A percentile compares a stretch with the other conserved stretches of the same genome.
These are phyloP conservation scores for Chlorella ohadii DNA, from an alignment of 139 green algal species.

Conservation along the genomic window DNA sequence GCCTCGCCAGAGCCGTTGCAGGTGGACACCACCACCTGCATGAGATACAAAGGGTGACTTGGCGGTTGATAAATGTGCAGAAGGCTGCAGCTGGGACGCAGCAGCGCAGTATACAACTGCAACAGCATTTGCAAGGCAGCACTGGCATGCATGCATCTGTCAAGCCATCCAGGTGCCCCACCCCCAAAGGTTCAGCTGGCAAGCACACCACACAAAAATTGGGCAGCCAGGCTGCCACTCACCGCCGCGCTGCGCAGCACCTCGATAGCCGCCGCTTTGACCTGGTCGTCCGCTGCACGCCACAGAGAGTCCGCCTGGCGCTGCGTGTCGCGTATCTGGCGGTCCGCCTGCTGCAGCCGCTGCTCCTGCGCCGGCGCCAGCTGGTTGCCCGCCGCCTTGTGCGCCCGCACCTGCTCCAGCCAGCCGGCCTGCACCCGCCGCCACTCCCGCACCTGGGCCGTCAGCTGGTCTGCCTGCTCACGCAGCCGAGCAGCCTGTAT, in stretches of 20 bases:
- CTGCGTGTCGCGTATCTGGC: not conserved
- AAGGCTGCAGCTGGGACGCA: too few relatives aligned
- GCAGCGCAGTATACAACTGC: too few relatives aligned
- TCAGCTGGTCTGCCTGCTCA: not conserved
- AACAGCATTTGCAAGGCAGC: too few relatives aligned
- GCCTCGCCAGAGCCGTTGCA: slow-evolving; percentile 69
- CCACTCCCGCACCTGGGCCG: slow-evolving; percentile 1
- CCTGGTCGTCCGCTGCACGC: slow-evolving; percentile 36
- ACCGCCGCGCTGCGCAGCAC: slow-evolving; percentile 61
- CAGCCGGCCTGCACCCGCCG: not conserved
- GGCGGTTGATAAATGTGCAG: too few relatives aligned
- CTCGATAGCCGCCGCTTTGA: slow-evolving; percentile 37
- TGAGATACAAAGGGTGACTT: too few relatives aligned
- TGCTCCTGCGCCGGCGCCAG: slow-evolving; percentile 37
- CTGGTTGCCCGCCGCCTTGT: not conserved
- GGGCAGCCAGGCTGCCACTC: slow-evolving; percentile 17
- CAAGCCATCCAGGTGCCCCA: too few relatives aligned
- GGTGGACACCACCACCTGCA: slow-evolving; percentile 74
- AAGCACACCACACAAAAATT: too few relatives aligned
- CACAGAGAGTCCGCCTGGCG: slow-evolving; percentile 22
- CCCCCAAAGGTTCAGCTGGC: too few relatives aligned
- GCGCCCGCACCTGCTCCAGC: not conserved
- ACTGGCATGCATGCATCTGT: too few relatives aligned
- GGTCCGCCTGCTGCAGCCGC: slow-evolving; percentile 6
- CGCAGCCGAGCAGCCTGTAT: slow-evolving; percentile 33